These are phyloP conservation scores for Neurospora sp. DNA, from an alignment of 495 filamentous ascomycete species.

Conservation along the genomic window DNA sequence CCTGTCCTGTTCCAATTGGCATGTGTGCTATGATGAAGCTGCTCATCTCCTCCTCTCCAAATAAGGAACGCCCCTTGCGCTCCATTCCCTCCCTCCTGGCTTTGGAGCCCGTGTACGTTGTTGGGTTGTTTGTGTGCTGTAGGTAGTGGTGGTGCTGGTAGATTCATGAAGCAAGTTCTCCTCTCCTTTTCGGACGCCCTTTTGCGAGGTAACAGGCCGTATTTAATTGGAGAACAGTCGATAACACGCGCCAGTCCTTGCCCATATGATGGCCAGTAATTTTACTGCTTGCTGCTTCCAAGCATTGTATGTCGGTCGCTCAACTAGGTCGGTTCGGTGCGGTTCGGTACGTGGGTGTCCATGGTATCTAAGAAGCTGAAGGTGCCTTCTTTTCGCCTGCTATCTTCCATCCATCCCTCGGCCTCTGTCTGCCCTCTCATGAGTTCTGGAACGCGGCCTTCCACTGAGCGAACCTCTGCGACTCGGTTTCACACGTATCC, in stretches of 20 bases:
- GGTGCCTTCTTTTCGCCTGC: background rate
- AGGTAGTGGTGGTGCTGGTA: background rate
- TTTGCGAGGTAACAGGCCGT: background rate
- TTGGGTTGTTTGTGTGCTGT: background rate
- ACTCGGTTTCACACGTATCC: constrained; percentile 61
- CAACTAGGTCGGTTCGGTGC: background rate
- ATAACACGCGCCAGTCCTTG: background rate
- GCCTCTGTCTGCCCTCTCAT: background rate
- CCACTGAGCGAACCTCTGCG: constrained; percentile 38
- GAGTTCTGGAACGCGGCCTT: constrained; percentile 28
- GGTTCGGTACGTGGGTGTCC: background rate
- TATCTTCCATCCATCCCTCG: background rate
- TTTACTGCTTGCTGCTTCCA: background rate
- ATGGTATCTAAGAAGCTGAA: background rate
- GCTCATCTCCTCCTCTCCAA: background rate
- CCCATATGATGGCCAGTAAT: background rate
- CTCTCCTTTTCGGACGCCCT: background rate
- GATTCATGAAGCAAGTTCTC: background rate
- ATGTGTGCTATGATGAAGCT: background rate
- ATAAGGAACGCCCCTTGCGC: background rate
- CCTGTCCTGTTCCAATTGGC: background rate
- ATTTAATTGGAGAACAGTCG: background rate
- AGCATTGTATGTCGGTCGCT: background rate
- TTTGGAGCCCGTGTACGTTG: background rate
- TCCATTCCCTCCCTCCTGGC: background rate